Evolutionary conservation across 495 filamentous ascomycete species (phyloP).

Genomic region (Penicillium herquei): DNA sequence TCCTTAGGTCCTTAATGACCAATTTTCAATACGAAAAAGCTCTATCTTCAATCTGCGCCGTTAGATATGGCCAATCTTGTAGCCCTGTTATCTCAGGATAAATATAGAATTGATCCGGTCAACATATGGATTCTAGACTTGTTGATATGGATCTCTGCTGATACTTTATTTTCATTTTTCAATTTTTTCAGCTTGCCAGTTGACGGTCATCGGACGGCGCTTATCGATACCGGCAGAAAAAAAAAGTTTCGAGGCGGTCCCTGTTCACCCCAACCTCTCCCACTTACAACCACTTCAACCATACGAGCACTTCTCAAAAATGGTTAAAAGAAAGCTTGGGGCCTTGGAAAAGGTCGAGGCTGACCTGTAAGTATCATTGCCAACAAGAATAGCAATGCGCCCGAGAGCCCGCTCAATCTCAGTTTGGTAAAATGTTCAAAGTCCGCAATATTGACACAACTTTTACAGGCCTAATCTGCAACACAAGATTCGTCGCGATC

Average conservation of each 20-base stretch:
- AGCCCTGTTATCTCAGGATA: too few relatives aligned
- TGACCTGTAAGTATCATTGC: conserved; percentile 58
- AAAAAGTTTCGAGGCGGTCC: conserved; percentile 41
- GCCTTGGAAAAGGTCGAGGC: conserved; percentile 95
- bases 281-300: conserved; percentile 9
- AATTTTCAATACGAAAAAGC: conserved; percentile 34
- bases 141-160: too few relatives aligned
- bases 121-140: too few relatives aligned
- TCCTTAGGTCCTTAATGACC: conserved; percentile 35
- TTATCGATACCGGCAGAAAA: conserved; percentile 43
- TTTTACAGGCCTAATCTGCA: conserved; percentile 70
- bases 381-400: conserved; percentile 21
- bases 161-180: too few relatives aligned
- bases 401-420: conserved; percentile 10
- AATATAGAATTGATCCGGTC: too few relatives aligned
- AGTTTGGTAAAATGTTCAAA: neutral
- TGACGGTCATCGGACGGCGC: too few relatives aligned
- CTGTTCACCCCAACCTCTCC: conserved; percentile 20
- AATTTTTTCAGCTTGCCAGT: too few relatives aligned
- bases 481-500: conserved; percentile 84
- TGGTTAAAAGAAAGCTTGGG: conserved; percentile 83
- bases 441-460: conserved; percentile 20
- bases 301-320: conserved; percentile 28
- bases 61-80: neutral
- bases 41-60: conserved; percentile 20